These are phyloP conservation scores for Cubamyces sp. DNA, from an alignment of 768 basidiomycete species.

Conservation along the genomic window DNA sequence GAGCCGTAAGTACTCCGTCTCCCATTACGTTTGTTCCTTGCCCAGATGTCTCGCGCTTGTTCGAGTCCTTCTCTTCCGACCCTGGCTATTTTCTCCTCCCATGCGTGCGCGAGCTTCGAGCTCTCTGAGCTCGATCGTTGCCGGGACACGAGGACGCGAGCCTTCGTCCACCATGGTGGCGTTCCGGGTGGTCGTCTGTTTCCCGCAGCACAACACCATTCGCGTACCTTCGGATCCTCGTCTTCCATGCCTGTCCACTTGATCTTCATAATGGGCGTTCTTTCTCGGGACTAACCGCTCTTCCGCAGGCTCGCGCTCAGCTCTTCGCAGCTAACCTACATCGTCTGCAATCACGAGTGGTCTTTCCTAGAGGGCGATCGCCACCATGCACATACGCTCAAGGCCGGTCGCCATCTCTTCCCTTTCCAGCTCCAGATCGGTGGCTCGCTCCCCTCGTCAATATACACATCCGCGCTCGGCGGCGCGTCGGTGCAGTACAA, in stretches of 20 bases:
- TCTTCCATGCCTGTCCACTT: constrained; percentile 7
- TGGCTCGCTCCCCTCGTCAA: constrained; percentile 80
- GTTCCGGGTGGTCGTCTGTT: not conserved
- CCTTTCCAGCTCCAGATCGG: constrained; percentile 90
- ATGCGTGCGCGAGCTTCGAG: too few species aligned
- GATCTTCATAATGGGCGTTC: not conserved
- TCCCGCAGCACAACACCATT: constrained; percentile 5
- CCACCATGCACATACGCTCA: constrained; percentile 82
- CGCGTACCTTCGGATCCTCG: constrained; percentile 14
- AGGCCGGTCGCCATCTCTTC: constrained; percentile 93
- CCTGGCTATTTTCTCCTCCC: not conserved
- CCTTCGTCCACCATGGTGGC: not conserved
- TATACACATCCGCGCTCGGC: constrained; percentile 57
- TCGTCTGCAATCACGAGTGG: constrained; percentile 86
- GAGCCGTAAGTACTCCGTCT: constrained; percentile 57
- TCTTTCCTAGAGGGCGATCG: constrained; percentile 88
- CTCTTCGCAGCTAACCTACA: constrained; percentile 54
- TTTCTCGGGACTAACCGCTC: constrained; percentile 8
- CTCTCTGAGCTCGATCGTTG: too few species aligned
- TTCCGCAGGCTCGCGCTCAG: constrained; percentile 39
- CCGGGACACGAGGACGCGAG: not conserved
- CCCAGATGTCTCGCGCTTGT: constrained; percentile 8
- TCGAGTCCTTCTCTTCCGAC: not conserved
- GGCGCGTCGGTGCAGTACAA: constrained; percentile 83
- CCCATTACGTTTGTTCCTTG: constrained; percentile 14